These are phyloP conservation scores for Penicillium sp. DNA, from an alignment of 2,329 filamentous ascomycete species.

Conservation along the genomic window DNA sequence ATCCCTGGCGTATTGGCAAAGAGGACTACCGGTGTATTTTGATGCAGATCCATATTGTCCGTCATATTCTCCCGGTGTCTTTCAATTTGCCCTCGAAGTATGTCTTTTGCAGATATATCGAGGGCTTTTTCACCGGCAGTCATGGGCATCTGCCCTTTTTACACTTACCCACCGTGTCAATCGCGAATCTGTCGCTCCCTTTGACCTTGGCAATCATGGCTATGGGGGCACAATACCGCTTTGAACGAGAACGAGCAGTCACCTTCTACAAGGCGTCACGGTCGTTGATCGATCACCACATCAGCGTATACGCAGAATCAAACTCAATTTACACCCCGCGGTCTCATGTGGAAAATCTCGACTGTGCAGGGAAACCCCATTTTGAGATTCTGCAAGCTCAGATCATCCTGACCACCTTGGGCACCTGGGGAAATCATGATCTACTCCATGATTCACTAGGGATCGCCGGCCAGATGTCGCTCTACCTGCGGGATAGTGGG, in stretches of 20 bases:
- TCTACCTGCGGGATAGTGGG: conserved; percentile 43
- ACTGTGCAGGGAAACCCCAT: not conserved
- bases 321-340: no score
- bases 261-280: conserved; percentile 2
- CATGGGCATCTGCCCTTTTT: conserved; percentile 58
- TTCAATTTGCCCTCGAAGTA: conserved; percentile 65
- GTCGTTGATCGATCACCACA: conserved; percentile 2
- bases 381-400: not conserved
- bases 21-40: not conserved
- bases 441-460: conserved; percentile 4
- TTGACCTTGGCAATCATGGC: conserved; percentile 63
- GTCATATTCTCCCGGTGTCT: not conserved
- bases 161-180: conserved; percentile 63
- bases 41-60: not conserved
- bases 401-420: conserved; percentile 6
- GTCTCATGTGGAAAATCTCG: no score
- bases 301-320: not conserved
- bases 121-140: conserved; percentile 65
- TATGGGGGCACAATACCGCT: conserved; percentile 49
- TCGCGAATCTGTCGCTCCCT: conserved; percentile 60
- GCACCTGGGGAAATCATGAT: conserved; percentile 2
- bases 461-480: conserved; percentile 10
- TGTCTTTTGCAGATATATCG: conserved; percentile 63
- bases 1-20: not conserved
- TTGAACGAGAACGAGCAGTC: conserved; percentile 32